Evolutionary conservation across 805 yeast species (phyloP), one percentile per base, ranked within the genome.

Genomic region (Myxozyma lipomycoides): DNA sequence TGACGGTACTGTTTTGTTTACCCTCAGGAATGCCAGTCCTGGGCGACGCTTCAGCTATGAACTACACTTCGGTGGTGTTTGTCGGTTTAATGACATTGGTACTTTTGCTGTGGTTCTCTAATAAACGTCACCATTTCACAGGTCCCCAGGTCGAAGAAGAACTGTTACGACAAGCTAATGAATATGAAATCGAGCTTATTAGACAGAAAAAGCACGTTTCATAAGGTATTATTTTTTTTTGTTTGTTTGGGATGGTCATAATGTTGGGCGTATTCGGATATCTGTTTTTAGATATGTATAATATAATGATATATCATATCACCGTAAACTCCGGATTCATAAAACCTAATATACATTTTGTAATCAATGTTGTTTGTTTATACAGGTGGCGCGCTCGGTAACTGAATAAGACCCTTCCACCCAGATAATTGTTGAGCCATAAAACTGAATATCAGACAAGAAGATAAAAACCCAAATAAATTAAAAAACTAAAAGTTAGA

Each of bases 381-480:
- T n/a, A n/a, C n/a, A n/a, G n/a, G n/a, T n/a, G n/a, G n/a, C n/a
- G n/a, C n/a, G n/a, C n/a, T n/a, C n/a, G n/a, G n/a, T n/a, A n/a
- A n/a, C n/a, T n/a, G n/a, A n/a, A n/a, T n/a, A n/a, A 36, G 43
- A 6, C 45, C 22, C 35, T 26, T 10, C 45, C 45, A 42, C 9
- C 45, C 47, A 7, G 45, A 42, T 15, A 42, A n/a, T 46, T 63
- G 75, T 66, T 85, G 93, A 3, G 95, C 89, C 45, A 85, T 80
- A 59, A 86, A 79, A 24, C 90, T 83, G 64, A 87, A 86, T 28
- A 82, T 69, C 10, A 85, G 90, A 64, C 95, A 85, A 15, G 88
- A 77, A 0, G 90, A 86, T 15, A 86, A 65, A 60, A 86, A 86
- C 15, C 95, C 95, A 26, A 87, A 70, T 25, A 86, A 74, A 56